A percentile compares a stretch with the other conserved stretches of the same genome.
phyloP scores from a whole-genome alignment of 2,329 filamentous ascomycete genomes.

The Xenoacremonium recifei region DNA sequence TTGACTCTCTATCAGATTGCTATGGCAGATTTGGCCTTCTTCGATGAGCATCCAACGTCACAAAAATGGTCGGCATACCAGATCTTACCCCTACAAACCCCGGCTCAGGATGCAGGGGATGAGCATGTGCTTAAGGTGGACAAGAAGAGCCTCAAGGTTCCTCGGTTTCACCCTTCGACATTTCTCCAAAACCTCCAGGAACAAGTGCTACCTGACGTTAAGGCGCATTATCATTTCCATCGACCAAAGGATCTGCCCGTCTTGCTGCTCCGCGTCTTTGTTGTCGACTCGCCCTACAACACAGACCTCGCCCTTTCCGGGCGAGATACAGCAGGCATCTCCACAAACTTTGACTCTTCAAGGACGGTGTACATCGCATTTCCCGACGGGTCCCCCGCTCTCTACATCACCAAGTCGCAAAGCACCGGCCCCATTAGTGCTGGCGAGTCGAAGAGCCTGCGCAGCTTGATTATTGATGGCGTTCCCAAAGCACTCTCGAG shows the following conservation, averaged over 20 bases:
- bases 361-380: conserved; percentile 79
- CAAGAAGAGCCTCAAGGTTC: conserved; percentile 49
- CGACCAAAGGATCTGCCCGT: conserved; percentile 68
- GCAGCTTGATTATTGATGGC: conserved; percentile 71
- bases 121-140: conserved; percentile 42
- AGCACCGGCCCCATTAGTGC: conserved; percentile 38
- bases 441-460: conserved; percentile 61
- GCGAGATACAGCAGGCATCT: conserved; percentile 28
- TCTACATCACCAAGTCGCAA: conserved; percentile 63
- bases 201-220: conserved; percentile 74
- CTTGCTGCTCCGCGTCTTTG: conserved; percentile 73
- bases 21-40: conserved; percentile 65
- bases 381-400: conserved; percentile 73
- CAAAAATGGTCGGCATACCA: conserved; percentile 65
- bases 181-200: conserved; percentile 75
- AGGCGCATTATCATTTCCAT: conserved; percentile 79
- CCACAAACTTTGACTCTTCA: conserved; percentile 58
- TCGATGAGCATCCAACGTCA: conserved; percentile 63
- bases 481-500: conserved; percentile 80
- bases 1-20: conserved; percentile 65
- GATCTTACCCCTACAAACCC: conserved; percentile 51
- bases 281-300: conserved; percentile 79
- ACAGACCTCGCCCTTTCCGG: conserved; percentile 48
- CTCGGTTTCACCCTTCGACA: conserved; percentile 76
- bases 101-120: conserved; percentile 35